phyloP scores from a whole-genome alignment of 768 basidiomycete species.

The Atractiella rhizophila region DNA sequence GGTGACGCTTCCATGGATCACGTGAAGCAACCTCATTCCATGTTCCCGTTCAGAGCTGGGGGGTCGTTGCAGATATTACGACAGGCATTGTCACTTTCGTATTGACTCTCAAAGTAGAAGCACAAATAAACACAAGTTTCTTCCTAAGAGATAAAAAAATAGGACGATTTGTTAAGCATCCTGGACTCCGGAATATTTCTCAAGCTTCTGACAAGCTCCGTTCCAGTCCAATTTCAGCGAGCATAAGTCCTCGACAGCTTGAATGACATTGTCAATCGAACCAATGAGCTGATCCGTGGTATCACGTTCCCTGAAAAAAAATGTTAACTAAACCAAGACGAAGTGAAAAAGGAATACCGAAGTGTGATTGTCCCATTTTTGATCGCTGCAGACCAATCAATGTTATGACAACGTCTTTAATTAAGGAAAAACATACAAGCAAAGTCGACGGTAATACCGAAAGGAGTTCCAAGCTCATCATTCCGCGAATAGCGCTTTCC shows the following conservation, averaged over 20 bases:
- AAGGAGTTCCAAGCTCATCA: conserved; percentile 94
- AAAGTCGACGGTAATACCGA: conserved; percentile 86
- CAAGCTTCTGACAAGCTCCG: conserved; percentile 42
- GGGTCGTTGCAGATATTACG: no score
- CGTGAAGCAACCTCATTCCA: no score
- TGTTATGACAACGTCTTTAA: not conserved
- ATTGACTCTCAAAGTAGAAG: no score
- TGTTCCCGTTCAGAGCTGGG: no score
- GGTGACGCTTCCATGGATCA: no score
- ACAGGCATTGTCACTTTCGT: no score
- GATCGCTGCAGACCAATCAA: conserved; percentile 33
- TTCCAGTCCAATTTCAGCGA: conserved; percentile 51
- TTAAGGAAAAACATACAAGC: conserved; percentile 34
- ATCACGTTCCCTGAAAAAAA: conserved; percentile 51
- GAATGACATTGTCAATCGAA: conserved; percentile 61
- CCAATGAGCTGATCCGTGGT: conserved; percentile 84
- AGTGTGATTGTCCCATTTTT: conserved; percentile 83
- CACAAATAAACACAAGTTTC: no score
- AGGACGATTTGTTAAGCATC: conserved; percentile 31
- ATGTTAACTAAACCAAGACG: not conserved
- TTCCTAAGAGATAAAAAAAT: not conserved
- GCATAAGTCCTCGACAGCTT: conserved; percentile 50
- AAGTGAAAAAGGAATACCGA: conserved; percentile 32
- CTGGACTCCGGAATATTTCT: conserved; percentile 69
- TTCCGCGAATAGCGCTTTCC: conserved; percentile 93